Base-by-base conservation (phyloP, 1,284 basidiomycete genomes). In the Ganoderma leucocontextum region DNA sequence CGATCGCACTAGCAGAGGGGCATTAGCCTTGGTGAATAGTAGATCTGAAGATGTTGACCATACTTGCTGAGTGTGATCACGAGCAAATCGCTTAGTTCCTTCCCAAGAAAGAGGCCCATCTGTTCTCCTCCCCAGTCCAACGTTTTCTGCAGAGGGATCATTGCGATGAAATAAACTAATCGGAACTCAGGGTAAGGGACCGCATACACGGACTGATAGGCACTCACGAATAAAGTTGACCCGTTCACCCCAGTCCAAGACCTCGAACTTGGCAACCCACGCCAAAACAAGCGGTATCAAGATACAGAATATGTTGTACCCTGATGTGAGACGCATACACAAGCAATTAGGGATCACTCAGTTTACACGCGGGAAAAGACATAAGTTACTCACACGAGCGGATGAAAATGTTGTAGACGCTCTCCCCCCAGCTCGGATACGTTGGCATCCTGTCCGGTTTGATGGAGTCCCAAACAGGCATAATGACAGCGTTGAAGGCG, bases 41-140 rank as follows among this genome's bases (percentile, higher is more conserved):
- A 86, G 5, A 13, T 8, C 13, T 0, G 3, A 5, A 10, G 7
- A 33, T 5, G 41, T 6, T 29, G 3, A 17, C 12, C 83, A 65
- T 65, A 89, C 89, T 91, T 91, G 79, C 89, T 89, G 52, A 90
- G 78, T 0, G 88, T 87, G 52, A 91, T 82, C 17, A 84, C 80
- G 29, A 89, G 75, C 10, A 91, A 77, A 73, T 91, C 88, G 25
- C 89, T 88, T 4, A 90, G 76, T 66, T 86, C 85, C 69, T 83
- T 83, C 2, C 88, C 87, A 4, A 86, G 80, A 75, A 90, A 91
- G 42, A 84, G 80, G 10, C 83, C 80, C 84, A 90, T 86, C 73
- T 90, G 87, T 72, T 89, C 88, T 47, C 87, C 89, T 59, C 85
- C 85, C 80, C 83, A 90, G 66, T 90, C 89, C 69, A 89, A 86